Evolutionary conservation across 1,284 basidiomycete genomes (phyloP), one percentile per base, ranked within the genome.

Genomic region (Tylopilus orsonianus): DNA sequence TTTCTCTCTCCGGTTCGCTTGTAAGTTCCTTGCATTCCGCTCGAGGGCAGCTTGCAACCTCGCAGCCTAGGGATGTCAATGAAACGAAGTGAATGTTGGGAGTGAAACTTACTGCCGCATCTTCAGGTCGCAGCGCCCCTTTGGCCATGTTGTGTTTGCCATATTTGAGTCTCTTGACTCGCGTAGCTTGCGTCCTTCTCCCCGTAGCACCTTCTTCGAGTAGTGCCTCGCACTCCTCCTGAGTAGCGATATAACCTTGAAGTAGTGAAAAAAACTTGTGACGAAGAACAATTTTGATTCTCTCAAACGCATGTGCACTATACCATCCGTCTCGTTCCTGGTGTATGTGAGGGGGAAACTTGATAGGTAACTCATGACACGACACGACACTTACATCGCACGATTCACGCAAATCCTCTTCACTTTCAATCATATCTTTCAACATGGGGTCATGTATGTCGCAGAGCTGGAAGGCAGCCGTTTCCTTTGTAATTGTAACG

Each of bases 381-480:
- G 29, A 38, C 8, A 20, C 8, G 22, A 37, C 27, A 73, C 85
- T 53, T 56, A 92, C 90, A 67, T 90, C 75, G 62, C 87, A 90
- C 16, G 71, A 74, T 52, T 87, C 83, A 27, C 82, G 77, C 22
- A 89, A 69, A 27, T 80, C 82, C 12, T 80, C 75, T 5, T 81
- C 77, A 54, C 87, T 82, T 53, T 89, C 78, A 49, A 97, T 89
- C 78, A 93, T 85, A 39, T 75, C 75, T 54, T 80, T 80, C 42
- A 96, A 70, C 77, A 93, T 82, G 1, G 85, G 82, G 65, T 98
- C 97, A 9, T 75, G 71, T 52, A 99, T 90, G 66, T 99, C 96
- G 66, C 90, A 90, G 6, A 99, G 75, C 67, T 97, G 95, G 68
- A 93, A 99, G 16, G 93, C 89, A 6, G 91, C 92, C 0, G 89